A percentile compares a stretch with the other conserved stretches of the same genome.
Conservation (phyloP, 441 rosid species). For the Sinapis alba region DNA sequence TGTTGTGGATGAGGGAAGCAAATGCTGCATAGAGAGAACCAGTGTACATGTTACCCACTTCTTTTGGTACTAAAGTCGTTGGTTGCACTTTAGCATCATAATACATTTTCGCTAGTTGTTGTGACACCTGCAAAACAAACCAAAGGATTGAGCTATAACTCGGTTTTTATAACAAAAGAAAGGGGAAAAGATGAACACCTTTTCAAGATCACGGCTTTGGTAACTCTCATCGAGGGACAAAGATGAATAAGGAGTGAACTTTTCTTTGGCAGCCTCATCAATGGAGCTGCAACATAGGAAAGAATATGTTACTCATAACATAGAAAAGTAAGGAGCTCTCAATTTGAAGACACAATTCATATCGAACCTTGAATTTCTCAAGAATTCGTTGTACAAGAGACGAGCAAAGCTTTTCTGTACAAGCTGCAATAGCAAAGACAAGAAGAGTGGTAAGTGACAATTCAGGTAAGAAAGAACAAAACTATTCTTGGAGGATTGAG, state of each 20-base stretch:
- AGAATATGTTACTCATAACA: slow-evolving; percentile 5
- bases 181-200: slow-evolving; percentile 48
- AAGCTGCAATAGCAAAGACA: slow-evolving; percentile 62
- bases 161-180: not conserved
- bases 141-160: slow-evolving; percentile 4
- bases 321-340: slow-evolving; percentile 15
- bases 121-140: slow-evolving; percentile 61
- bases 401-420: slow-evolving; percentile 99
- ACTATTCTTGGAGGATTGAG: not conserved
- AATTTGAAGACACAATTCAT: not conserved
- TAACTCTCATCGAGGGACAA: slow-evolving; percentile 85
- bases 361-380: slow-evolving; percentile 71
- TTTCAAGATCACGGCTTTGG: slow-evolving; percentile 95
- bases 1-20: slow-evolving; percentile 86
- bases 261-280: slow-evolving; percentile 77
- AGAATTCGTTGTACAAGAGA: slow-evolving; percentile 76
- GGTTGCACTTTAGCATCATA: slow-evolving; percentile 88
- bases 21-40: slow-evolving; percentile 97
- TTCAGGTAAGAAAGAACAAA: slow-evolving; percentile 13
- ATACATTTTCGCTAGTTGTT: slow-evolving; percentile 82
- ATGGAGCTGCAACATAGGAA: slow-evolving; percentile 57
- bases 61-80: slow-evolving; percentile 85
- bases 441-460: slow-evolving; percentile 23
- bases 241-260: slow-evolving; percentile 75
- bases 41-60: slow-evolving; percentile 99